These are phyloP conservation scores for Microcos paniculata DNA, from an alignment of 345 rosid species.

Conservation along the genomic window DNA sequence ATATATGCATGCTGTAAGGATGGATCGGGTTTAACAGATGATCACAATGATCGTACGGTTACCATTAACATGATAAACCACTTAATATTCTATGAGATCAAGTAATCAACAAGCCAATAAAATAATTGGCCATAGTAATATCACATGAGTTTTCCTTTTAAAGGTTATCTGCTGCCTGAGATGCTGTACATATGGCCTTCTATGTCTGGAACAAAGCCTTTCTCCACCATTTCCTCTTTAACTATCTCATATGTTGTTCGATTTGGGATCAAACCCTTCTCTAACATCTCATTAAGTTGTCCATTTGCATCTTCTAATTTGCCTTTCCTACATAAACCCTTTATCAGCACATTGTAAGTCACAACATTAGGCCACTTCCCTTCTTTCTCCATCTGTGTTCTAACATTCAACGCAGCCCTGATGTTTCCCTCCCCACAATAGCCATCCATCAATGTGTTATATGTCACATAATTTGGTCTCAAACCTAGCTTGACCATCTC, in stretches of 20 bases:
- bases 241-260: slow-evolving; percentile 61
- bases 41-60: background rate
- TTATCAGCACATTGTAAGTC: slow-evolving; percentile 65
- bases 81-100: background rate
- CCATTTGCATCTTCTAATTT: slow-evolving; percentile 68
- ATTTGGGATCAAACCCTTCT: slow-evolving; percentile 80
- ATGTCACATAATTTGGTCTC: slow-evolving; percentile 63
- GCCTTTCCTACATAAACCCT: slow-evolving; percentile 63
- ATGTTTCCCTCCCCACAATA: slow-evolving; percentile 71
- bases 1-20: background rate
- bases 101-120: background rate
- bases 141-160: background rate
- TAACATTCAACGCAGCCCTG: slow-evolving; percentile 54
- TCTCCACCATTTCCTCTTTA: slow-evolving; percentile 71
- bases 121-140: background rate
- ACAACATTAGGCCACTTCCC: slow-evolving; percentile 60
- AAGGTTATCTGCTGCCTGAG: slow-evolving; percentile 15
- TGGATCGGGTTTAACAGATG: background rate
- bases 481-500: slow-evolving; percentile 50
- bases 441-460: slow-evolving; percentile 73
- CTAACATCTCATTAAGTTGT: slow-evolving; percentile 86
- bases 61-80: background rate
- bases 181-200: slow-evolving; percentile 67
- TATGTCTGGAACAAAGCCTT: slow-evolving; percentile 84
- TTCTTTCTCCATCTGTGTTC: slow-evolving; percentile 67